Conservation (phyloP, 495 filamentous ascomycete species). For the Hypoxylon lenormandii region DNA sequence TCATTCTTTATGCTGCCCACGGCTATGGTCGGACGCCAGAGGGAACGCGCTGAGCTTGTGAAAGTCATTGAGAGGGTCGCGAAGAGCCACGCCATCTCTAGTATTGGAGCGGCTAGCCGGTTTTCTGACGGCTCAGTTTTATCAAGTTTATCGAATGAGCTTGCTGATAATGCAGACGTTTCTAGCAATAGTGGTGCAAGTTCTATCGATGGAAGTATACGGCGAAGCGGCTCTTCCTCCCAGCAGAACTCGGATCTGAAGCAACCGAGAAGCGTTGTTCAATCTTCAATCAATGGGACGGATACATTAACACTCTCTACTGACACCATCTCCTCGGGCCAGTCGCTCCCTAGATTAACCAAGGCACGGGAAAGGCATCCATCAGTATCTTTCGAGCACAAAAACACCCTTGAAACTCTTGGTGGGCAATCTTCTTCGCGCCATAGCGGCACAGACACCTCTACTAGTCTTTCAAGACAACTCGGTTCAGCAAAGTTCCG, state of each 20-base stretch:
- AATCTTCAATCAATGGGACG: conserved; percentile 47
- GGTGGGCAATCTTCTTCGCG: conserved; percentile 49
- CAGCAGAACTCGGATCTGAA: conserved; percentile 66
- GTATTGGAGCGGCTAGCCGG: conserved; percentile 58
- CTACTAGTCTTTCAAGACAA: conserved; percentile 58
- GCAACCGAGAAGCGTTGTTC: conserved; percentile 54
- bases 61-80: conserved; percentile 78
- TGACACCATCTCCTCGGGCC: conserved; percentile 54
- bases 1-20: conserved; percentile 86
- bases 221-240: conserved; percentile 51
- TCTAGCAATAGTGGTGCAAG: conserved; percentile 62
- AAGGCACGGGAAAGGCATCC: conserved; percentile 57
- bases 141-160: conserved; percentile 69
- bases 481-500: conserved; percentile 69
- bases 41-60: conserved; percentile 75
- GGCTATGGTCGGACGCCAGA: conserved; percentile 79
- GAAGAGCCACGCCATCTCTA: conserved; percentile 65
- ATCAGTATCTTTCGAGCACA: conserved; percentile 53
- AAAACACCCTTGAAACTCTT: conserved; percentile 49
- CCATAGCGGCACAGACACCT: conserved; percentile 49
- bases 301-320: conserved; percentile 51
- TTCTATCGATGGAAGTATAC: conserved; percentile 59
- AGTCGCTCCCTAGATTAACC: conserved; percentile 49
- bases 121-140: conserved; percentile 68
- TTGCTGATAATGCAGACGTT: conserved; percentile 64